Evolutionary conservation across 1,284 basidiomycete genomes (phyloP).

Genomic region (Boletus mariae): DNA sequence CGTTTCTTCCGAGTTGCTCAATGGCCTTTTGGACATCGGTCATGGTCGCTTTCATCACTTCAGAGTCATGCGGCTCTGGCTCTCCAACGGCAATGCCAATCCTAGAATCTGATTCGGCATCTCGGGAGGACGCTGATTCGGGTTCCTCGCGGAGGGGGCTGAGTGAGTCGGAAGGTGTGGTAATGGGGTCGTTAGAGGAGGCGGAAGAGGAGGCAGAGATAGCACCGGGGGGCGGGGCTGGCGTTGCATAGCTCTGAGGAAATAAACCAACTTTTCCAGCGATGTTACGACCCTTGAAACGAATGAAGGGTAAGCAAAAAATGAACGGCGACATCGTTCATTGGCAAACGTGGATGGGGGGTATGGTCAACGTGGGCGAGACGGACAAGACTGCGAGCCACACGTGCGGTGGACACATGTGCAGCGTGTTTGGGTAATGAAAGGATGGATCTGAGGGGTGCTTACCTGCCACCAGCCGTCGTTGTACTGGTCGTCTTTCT

Average conservation of each 20-base stretch:
- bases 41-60: conserved; percentile 81
- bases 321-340: conserved; percentile 22
- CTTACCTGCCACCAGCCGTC: conserved; percentile 99
- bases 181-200: conserved; percentile 24
- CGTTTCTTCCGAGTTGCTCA: conserved; percentile 60
- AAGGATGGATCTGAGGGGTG: conserved; percentile 16
- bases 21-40: conserved; percentile 87
- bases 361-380: conserved; percentile 8
- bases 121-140: conserved; percentile 37
- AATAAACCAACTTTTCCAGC: conserved; percentile 86
- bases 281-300: conserved; percentile 74
- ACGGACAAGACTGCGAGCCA: conserved; percentile 11
- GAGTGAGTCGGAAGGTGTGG: conserved; percentile 32
- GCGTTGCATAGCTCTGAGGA: conserved; percentile 85
- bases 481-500: conserved; percentile 90
- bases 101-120: conserved; percentile 28
- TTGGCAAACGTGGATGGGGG: conserved; percentile 10
- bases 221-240: conserved; percentile 43
- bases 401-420: conserved; percentile 6
- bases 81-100: conserved; percentile 29
- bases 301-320: conserved; percentile 21
- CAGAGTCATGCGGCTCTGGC: conserved; percentile 30
- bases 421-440: conserved; percentile 15
- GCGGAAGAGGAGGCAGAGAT: conserved; percentile 21
- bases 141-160: conserved; percentile 44